Evolutionary conservation across 2,329 filamentous ascomycete genomes (phyloP).

Genomic region (Botrytis cinerea): DNA sequence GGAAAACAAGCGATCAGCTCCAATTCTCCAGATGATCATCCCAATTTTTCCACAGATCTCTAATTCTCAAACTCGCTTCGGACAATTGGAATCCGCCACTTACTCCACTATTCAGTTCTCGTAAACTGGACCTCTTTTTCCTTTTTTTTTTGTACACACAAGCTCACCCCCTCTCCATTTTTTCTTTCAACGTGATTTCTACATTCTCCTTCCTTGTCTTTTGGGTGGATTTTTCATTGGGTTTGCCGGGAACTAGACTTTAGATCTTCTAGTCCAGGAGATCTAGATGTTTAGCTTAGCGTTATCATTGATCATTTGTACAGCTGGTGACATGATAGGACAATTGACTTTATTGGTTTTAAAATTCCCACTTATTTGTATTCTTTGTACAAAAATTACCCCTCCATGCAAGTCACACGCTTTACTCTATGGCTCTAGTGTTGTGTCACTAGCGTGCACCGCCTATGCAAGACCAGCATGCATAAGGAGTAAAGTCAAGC

Average conservation of each 20-base stretch:
- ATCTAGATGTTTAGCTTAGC: conserved; percentile 7
- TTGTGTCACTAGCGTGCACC: background rate
- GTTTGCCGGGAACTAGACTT: background rate
- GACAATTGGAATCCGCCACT: background rate
- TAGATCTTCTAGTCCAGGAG: background rate
- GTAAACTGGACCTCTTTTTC: conserved; percentile 6
- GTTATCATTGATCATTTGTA: background rate
- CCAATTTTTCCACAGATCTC: conserved; percentile 14
- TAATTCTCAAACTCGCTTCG: background rate
- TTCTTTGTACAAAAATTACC: conserved; percentile 6
- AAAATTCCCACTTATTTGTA: background rate
- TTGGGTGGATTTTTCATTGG: background rate
- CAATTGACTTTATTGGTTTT: conserved; percentile 4
- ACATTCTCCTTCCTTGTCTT: background rate
- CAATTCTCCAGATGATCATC: conserved; percentile 23
- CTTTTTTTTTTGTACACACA: background rate
- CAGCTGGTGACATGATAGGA: conserved; percentile 10
- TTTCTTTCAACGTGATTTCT: conserved; percentile 6
- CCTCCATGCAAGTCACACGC: conserved; percentile 23
- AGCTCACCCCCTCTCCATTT: conserved; percentile 11
- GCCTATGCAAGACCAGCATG: conserved; percentile 2
- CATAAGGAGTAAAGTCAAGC: background rate
- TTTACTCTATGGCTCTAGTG: background rate
- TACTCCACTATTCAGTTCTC: background rate
- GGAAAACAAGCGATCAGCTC: conserved; percentile 11